Conservation (phyloP, 2,329 filamentous ascomycete genomes). For the Colletotrichum salicis region DNA sequence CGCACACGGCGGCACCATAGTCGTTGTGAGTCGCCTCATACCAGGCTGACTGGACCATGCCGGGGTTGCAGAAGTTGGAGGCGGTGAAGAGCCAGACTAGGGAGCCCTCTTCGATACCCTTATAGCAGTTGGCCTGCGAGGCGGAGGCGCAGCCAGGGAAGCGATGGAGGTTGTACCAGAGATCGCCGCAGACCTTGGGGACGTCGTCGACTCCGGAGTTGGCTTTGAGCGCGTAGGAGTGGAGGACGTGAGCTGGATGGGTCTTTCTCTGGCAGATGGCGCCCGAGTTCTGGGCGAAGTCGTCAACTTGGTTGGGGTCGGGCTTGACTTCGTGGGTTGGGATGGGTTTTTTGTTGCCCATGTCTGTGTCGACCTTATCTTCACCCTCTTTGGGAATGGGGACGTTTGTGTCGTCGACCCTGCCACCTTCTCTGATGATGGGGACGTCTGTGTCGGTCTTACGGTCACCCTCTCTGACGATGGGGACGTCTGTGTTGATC, state of each 20-base stretch:
- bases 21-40: background rate
- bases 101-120: background rate
- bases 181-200: background rate
- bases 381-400: background rate
- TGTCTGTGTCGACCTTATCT: fast-evolving
- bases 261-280: background rate
- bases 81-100: background rate
- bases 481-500: too few species aligned
- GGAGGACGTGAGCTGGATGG: too few species aligned
- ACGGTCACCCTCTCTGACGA: too few species aligned
- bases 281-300: background rate
- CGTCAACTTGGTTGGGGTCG: background rate
- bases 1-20: background rate
- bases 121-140: background rate
- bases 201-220: background rate
- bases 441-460: too few species aligned
- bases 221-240: background rate
- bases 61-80: background rate
- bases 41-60: background rate
- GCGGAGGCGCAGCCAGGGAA: background rate
- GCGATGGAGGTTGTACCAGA: background rate
- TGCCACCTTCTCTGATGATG: background rate
- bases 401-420: background rate
- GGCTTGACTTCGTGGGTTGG: too few species aligned
- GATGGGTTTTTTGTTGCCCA: background rate